Evolutionary conservation across 768 basidiomycete genomes (phyloP), one percentile per base, ranked within the genome.

Genomic region (Omphalotus guepiniiformis): DNA sequence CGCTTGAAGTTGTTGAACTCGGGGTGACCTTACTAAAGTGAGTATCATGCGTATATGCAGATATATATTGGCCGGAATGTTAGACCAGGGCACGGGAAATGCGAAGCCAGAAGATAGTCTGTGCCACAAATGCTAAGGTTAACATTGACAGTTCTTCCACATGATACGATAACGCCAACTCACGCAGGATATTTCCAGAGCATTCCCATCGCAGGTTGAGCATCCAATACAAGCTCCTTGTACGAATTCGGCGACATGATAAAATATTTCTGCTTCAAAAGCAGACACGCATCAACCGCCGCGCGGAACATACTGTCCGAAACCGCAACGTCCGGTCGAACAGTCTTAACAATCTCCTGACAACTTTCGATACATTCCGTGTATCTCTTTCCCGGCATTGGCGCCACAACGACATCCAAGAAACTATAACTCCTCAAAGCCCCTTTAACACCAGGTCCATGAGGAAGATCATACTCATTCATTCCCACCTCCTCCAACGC

Each of bases 131-230:
- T 11, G 36, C 18, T 13, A 18, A 7, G n/a, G n/a, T 15, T 36
- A 39, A 11, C 21, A 27, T 23, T 22, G 23, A 18, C 8, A 18
- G 25, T 8, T 3, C 18, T 19, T 6, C 11, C 16, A 39, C 13
- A 47, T n/a, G n/a, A 16, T n/a, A 15, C 12, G 29, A 39, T 18
- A 27, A n/a, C 6, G n/a, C 5, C 3, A n/a, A 39, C 42, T 25
- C 45, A 50, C 49, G 43, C 49, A 16, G 49, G 49, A 45, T 28
- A 45, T 16, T 45, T 40, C 49, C 49, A 50, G 4, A 50, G 16
- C 15, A 30, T 27, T 13, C 18, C 9, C 15, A n/a, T 26, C 32
- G 23, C 41, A 19, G 48, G 48, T 40, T 49, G 42, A 28, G 25
- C 27, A 27, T 19, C 21, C 15, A 19, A 26, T 23, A 44, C 15